phyloP scores from a whole-genome alignment of 352 stramenopile species.

The Pelagophyceae sp. region DNA sequence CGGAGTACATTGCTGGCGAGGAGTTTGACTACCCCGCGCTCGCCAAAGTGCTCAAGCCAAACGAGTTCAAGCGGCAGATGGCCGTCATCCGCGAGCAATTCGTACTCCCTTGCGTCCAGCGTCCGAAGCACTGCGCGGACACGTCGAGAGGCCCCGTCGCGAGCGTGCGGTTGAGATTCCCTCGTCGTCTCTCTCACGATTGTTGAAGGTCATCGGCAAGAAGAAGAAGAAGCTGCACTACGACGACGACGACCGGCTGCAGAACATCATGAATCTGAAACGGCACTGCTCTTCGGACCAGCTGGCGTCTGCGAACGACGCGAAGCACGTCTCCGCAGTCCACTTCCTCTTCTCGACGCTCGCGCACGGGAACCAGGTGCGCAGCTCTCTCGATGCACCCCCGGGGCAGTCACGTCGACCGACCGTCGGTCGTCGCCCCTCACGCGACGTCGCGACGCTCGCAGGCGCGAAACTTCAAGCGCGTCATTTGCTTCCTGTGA shows the following conservation, averaged over 20 bases:
- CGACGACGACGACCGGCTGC: background rate
- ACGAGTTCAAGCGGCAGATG: slow-evolving; percentile 21
- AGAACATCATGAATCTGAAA: background rate
- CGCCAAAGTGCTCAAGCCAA: background rate
- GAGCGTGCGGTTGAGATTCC: no score
- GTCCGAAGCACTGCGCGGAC: no score
- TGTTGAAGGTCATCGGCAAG: background rate
- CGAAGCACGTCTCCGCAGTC: background rate
- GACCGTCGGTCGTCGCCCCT: no score
- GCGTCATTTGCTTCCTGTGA: slow-evolving; percentile 19
- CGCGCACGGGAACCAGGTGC: slow-evolving; percentile 13
- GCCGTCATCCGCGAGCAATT: slow-evolving; percentile 13
- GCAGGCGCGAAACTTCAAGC: slow-evolving; percentile 14
- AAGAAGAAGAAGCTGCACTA: background rate
- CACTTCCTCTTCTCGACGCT: slow-evolving; percentile 19
- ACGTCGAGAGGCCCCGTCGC: no score
- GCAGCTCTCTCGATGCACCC: background rate
- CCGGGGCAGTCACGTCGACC: no score
- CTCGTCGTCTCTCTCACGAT: no score
- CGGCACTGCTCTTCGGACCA: background rate
- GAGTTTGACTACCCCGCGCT: background rate
- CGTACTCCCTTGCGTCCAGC: no score
- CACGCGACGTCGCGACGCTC: background rate
- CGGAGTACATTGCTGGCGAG: background rate
- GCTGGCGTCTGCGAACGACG: background rate